Conservation (phyloP, 768 basidiomycete species). For the Rhizopogon roseolus region DNA sequence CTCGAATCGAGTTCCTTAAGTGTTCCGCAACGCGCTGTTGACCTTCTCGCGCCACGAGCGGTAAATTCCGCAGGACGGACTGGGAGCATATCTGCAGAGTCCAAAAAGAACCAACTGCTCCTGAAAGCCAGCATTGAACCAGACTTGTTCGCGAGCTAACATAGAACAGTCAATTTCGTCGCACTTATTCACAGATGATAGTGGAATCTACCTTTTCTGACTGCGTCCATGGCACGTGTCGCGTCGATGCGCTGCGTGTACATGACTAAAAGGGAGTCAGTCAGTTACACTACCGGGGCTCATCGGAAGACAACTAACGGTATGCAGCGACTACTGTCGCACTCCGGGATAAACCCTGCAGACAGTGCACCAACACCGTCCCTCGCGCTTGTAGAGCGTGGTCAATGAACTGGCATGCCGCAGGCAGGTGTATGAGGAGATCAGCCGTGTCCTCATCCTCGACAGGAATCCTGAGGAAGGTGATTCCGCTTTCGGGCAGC, state of each 20-base stretch:
- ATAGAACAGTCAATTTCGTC: background rate
- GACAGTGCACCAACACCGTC: slow-evolving; percentile 61
- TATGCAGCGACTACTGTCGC: slow-evolving; percentile 75
- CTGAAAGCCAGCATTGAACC: slow-evolving; percentile 75
- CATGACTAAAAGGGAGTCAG: slow-evolving; percentile 50
- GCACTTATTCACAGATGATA: slow-evolving; percentile 2
- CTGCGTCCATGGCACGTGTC: slow-evolving; percentile 53
- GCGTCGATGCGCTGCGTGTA: slow-evolving; percentile 50
- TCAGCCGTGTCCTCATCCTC: slow-evolving; percentile 70
- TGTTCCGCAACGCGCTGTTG: slow-evolving; percentile 38
- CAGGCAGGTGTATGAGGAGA: slow-evolving; percentile 61
- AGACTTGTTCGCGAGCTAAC: slow-evolving; percentile 70
- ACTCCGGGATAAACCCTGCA: slow-evolving; percentile 62
- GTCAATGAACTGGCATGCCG: slow-evolving; percentile 63
- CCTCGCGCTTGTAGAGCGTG: slow-evolving; percentile 54
- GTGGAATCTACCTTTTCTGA: slow-evolving; percentile 49
- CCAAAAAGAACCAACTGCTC: slow-evolving; percentile 76
- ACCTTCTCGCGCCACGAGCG: slow-evolving; percentile 57
- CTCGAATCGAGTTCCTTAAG: slow-evolving; percentile 4
- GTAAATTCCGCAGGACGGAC: slow-evolving; percentile 59
- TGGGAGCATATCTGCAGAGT: slow-evolving; percentile 64
- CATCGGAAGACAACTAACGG: slow-evolving; percentile 37
- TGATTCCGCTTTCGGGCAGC: slow-evolving; percentile 60
- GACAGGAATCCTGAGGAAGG: slow-evolving; percentile 66
- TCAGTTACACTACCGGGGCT: slow-evolving; percentile 2